Evolutionary conservation across 2,329 filamentous ascomycete species (phyloP).

Genomic region (Colletotrichum kahawae): DNA sequence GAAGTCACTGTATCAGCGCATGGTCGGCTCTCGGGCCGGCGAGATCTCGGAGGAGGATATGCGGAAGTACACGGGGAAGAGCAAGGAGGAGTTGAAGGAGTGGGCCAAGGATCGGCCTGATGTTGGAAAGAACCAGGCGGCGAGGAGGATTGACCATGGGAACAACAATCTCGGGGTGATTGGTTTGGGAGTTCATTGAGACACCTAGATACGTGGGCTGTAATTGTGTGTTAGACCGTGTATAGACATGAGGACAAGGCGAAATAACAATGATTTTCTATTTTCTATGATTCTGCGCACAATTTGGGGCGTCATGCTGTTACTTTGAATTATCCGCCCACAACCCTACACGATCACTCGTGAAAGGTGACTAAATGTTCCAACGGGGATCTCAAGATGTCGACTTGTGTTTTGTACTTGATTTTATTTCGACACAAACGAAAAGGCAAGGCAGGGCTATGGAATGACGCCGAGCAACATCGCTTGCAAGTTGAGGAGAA

Average conservation of each 20-base stretch:
- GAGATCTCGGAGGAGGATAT: slow-evolving; percentile 43
- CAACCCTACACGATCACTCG: accelerated
- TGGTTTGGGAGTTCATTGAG: slow-evolving; percentile 34
- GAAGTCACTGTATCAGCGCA: slow-evolving; percentile 34
- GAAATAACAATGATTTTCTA: background rate
- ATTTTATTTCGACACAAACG: background rate
- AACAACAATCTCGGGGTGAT: slow-evolving; percentile 8
- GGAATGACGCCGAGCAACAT: background rate
- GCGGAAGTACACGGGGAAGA: slow-evolving; percentile 45
- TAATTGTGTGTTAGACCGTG: slow-evolving; percentile 23
- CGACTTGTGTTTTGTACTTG: background rate
- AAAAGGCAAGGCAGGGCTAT: background rate
- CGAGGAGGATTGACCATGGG: slow-evolving; percentile 36
- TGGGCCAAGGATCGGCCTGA: slow-evolving; percentile 43
- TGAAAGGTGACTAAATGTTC: background rate
- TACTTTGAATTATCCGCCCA: background rate
- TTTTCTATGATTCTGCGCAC: too few species aligned
- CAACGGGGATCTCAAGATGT: background rate
- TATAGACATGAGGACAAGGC: background rate
- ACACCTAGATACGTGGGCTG: slow-evolving; percentile 36
- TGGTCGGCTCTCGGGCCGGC: slow-evolving; percentile 33
- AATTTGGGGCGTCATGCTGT: background rate
- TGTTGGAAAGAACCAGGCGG: slow-evolving; percentile 43
- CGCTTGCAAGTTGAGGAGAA: background rate
- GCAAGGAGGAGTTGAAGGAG: slow-evolving; percentile 29